Evolutionary conservation across 2,329 filamentous ascomycete species (phyloP).

Genomic region (Neurospora sp.): DNA sequence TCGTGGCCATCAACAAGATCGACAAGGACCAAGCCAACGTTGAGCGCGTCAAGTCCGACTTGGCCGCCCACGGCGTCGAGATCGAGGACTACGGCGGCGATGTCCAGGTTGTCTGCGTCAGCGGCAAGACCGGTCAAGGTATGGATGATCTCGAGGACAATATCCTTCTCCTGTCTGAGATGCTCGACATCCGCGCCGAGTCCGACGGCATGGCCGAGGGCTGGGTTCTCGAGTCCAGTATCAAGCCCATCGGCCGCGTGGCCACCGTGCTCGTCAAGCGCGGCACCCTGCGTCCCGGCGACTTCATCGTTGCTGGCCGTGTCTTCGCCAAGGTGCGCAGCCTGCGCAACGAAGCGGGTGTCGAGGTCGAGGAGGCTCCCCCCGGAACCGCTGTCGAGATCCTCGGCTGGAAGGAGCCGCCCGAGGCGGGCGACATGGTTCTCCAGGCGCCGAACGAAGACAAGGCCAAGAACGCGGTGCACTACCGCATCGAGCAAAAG

Average conservation of each 20-base stretch:
- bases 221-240: conserved; percentile 85
- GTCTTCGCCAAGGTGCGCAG: conserved; percentile 82
- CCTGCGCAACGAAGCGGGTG: conserved; percentile 76
- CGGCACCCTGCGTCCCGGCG: conserved; percentile 72
- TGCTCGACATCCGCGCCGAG: conserved; percentile 83
- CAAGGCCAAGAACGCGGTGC: conserved; percentile 66
- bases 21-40: conserved; percentile 77
- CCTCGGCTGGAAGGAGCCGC: conserved; percentile 81
- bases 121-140: conserved; percentile 85
- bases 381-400: conserved; percentile 89
- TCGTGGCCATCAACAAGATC: conserved; percentile 96
- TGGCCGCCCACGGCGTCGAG: conserved; percentile 73
- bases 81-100: conserved; percentile 95
- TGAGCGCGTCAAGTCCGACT: conserved; percentile 79
- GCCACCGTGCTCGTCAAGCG: conserved; percentile 84
- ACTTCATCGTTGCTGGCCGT: conserved; percentile 76
- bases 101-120: conserved; percentile 82
- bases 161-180: conserved; percentile 73
- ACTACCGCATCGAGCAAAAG: conserved; percentile 61
- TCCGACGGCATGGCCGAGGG: conserved; percentile 70
- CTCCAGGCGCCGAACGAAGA: conserved; percentile 73
- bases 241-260: conserved; percentile 73
- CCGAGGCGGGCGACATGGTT: conserved; percentile 76
- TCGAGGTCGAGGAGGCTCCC: conserved; percentile 58
- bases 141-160: conserved; percentile 91